Conservation (phyloP, 2,329 filamentous ascomycete species). For the Fusarium coffeatum region DNA sequence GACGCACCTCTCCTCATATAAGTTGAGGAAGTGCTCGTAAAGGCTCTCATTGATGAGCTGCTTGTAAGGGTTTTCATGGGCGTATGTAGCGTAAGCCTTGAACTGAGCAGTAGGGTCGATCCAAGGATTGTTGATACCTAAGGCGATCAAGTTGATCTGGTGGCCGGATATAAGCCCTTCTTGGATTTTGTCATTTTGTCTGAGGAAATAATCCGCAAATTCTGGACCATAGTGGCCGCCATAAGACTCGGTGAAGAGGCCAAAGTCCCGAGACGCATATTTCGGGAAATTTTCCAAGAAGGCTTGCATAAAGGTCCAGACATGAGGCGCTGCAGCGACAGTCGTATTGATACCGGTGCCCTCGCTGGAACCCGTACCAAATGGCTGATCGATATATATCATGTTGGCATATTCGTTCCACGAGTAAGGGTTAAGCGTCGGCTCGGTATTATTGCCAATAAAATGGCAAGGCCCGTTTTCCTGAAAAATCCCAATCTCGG, state of each 20-base stretch:
- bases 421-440: conserved; percentile 66
- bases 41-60: conserved; percentile 41
- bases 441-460: conserved; percentile 42
- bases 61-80: conserved; percentile 50
- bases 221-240: conserved; percentile 69
- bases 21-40: conserved; percentile 41
- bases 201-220: conserved; percentile 65
- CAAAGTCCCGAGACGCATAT: conserved; percentile 69
- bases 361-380: conserved; percentile 47
- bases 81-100: conserved; percentile 48
- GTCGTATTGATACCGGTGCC: conserved; percentile 45
- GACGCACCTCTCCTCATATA: conserved; percentile 44
- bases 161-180: conserved; percentile 55
- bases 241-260: conserved; percentile 65
- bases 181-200: conserved; percentile 66
- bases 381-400: conserved; percentile 72
- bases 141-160: conserved; percentile 60
- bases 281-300: conserved; percentile 73
- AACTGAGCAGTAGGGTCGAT: conserved; percentile 58
- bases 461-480: conserved; percentile 86
- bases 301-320: conserved; percentile 68
- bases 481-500: conserved; percentile 61
- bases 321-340: conserved; percentile 45
- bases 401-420: conserved; percentile 74
- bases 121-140: conserved; percentile 69